Evolutionary conservation across 106 monocot species (phyloP).

Genomic region (Narthecium ossifragum): DNA sequence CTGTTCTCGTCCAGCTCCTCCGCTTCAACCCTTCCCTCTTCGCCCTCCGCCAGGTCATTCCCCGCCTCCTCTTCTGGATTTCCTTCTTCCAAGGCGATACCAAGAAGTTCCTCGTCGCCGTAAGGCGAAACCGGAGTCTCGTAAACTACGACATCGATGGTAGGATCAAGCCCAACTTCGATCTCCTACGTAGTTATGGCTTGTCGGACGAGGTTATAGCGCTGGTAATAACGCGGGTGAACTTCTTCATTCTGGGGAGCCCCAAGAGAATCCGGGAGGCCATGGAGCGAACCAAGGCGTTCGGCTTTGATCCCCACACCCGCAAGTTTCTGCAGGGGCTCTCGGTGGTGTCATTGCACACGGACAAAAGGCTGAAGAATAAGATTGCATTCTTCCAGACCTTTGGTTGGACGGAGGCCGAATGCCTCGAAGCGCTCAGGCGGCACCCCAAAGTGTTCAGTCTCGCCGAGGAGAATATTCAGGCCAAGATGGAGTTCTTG

Average conservation of each 20-base stretch:
- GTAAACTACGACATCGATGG: too few relatives aligned
- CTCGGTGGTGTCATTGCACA: neutral
- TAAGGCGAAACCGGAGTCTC: too few relatives aligned
- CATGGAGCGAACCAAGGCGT: constrained; percentile 5
- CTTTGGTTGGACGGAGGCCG: constrained; percentile 25
- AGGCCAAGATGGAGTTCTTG: constrained; percentile 25
- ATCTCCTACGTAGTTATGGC: constrained; percentile 11
- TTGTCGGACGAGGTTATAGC: constrained; percentile 8
- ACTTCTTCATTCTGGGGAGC: neutral
- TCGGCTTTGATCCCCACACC: constrained; percentile 2
- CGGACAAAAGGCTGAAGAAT: neutral
- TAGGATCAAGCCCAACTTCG: constrained; percentile 9
- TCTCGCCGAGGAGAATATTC: constrained; percentile 13
- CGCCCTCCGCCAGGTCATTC: too few relatives aligned
- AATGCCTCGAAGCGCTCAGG: constrained; percentile 9
- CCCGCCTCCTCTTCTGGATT: too few relatives aligned
- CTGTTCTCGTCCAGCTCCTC: constrained; percentile 10
- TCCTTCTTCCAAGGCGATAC: too few relatives aligned
- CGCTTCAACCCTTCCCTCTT: constrained; percentile 5
- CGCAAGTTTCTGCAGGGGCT: constrained; percentile 15
- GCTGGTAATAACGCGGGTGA: neutral
- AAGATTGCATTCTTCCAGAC: constrained; percentile 17
- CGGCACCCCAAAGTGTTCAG: constrained; percentile 4
- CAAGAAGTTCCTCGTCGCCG: too few relatives aligned
- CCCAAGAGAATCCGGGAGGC: constrained; percentile 5